Base-by-base conservation (phyloP, 2,329 filamentous ascomycete species). In the Elsinoe necatrix region DNA sequence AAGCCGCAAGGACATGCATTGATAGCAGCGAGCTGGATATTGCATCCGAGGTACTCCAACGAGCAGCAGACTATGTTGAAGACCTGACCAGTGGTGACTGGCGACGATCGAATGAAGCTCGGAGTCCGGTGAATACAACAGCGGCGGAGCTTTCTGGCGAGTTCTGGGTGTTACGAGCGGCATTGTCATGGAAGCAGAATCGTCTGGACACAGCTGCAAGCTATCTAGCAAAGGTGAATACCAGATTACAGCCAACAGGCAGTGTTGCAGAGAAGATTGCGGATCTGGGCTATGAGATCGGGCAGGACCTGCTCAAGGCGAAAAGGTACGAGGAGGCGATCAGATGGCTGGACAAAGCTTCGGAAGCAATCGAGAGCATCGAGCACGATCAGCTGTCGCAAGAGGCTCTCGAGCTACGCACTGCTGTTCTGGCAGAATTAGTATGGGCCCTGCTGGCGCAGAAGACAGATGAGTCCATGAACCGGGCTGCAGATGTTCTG, bases 161-260 rank as follows among this genome's bases (percentile, higher is more conserved):
- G 61, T 90, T 87, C 63, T 77, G 83, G 39, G 77, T 83, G 3
- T 68, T 89, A 58, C 79, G 87, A 29, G 82, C 82, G 35, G 77
- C 79, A 29, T 68, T 93, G 69, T 89, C 89, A 71, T 95, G 85
- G 83, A 82, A 83, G 63, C 84, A 90, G 65, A 77, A 81, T 39
- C 80, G 85, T 39, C 75, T 86, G 12, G 86, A 92, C 57, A 79
- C 90, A 48, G 87, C 88, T 25, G 88, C 95, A 56, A 82, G 89
- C 68, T 82, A 93, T 76, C 91, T 85, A 68, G 70, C 70, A 34
- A 87, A 87, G 63, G 70, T 81, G 47, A 21, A 41, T 12, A 39
- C 20, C 16, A 23, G 37, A 23, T 4, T 34, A 11, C 20, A 29
- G 12, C 12, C 16, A 21, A 34, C 23, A 8, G 11, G 23, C 1